Evolutionary conservation across 768 basidiomycete genomes (phyloP).

Genomic region (Leccinum subtestaceum): DNA sequence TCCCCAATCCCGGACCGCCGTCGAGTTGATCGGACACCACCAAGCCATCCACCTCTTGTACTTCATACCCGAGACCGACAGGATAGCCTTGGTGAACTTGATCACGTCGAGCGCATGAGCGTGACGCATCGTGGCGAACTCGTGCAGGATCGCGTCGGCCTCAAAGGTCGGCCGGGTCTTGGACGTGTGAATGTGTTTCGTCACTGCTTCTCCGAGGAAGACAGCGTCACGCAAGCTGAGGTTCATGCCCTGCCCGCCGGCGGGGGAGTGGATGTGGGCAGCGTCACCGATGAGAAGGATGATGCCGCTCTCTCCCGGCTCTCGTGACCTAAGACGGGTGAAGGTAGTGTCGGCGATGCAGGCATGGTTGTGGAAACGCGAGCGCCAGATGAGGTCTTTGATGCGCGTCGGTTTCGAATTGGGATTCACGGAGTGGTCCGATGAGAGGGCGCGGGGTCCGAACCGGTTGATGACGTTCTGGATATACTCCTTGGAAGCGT

Average conservation of each 20-base stretch:
- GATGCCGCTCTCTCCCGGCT: too few relatives aligned
- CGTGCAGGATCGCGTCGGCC: slow-evolving; percentile 32
- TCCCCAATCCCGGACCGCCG: slow-evolving; percentile 20
- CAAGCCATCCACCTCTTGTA: slow-evolving; percentile 9
- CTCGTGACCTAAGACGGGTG: slow-evolving; percentile 20
- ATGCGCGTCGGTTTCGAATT: slow-evolving; percentile 28
- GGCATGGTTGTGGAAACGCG: slow-evolving; percentile 42
- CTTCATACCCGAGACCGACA: slow-evolving; percentile 20
- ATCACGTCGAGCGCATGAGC: too few relatives aligned
- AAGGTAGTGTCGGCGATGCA: slow-evolving; percentile 41
- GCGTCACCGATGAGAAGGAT: too few relatives aligned
- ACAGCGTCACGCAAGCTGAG: slow-evolving; percentile 51
- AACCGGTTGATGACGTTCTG: slow-evolving; percentile 29
- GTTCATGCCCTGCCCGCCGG: slow-evolving; percentile 56
- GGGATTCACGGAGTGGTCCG: slow-evolving; percentile 32
- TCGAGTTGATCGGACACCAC: slow-evolving; percentile 23
- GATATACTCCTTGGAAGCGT: slow-evolving; percentile 3
- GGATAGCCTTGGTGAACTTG: slow-evolving; percentile 27
- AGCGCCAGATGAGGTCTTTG: slow-evolving; percentile 40
- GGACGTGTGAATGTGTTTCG: slow-evolving; percentile 28
- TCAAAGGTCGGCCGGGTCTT: slow-evolving; percentile 3
- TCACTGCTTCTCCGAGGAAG: slow-evolving; percentile 39
- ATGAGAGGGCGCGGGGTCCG: slow-evolving; percentile 26
- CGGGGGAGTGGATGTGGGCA: slow-evolving; percentile 32
- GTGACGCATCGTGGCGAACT: not conserved